Percentiles rank a stretch among this genome's conserved stretches.
Conservation (phyloP, 2,329 filamentous ascomycete species). For the Elsinoe ampelina region DNA sequence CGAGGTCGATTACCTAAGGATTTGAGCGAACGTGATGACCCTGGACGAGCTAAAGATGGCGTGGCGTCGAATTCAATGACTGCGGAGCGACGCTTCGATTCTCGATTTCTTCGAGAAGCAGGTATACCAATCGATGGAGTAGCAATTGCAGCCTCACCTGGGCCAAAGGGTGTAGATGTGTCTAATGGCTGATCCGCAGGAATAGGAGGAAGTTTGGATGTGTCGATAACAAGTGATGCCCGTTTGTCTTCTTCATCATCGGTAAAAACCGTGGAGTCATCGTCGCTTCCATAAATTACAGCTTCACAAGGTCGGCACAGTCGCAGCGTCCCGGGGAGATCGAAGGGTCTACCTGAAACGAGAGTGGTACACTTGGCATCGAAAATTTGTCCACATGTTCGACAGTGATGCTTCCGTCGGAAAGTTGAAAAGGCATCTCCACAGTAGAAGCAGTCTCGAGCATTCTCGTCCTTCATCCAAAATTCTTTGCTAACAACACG, state of each 20-base stretch:
- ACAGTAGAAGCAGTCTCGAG: conserved; percentile 92
- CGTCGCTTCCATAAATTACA: conserved; percentile 82
- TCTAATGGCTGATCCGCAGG: conserved; percentile 37
- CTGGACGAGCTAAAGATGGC: conserved; percentile 71
- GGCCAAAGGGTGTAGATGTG: conserved; percentile 9
- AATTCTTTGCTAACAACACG: conserved; percentile 91
- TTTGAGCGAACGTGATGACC: conserved; percentile 80
- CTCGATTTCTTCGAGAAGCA: conserved; percentile 57
- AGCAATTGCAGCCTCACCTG: conserved; percentile 27
- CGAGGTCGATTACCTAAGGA: conserved; percentile 63
- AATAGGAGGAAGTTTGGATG: conserved; percentile 5
- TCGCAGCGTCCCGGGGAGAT: conserved; percentile 70
- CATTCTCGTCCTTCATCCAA: conserved; percentile 99
- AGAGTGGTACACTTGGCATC: conserved; percentile 91
- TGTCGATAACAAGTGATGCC: conserved; percentile 9
- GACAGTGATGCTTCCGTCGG: conserved; percentile 90
- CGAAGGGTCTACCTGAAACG: conserved; percentile 81
- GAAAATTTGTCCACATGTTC: conserved; percentile 95
- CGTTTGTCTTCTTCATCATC: conserved; percentile 48
- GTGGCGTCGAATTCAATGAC: conserved; percentile 83
- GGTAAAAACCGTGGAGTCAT: conserved; percentile 85
- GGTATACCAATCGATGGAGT: conserved; percentile 58
- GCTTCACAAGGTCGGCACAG: conserved; percentile 89
- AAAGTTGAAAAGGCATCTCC: conserved; percentile 87
- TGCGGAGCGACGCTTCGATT: conserved; percentile 73